Evolutionary conservation across 139 green algal species (phyloP), one percentile per base, ranked within the genome.

Genomic region (Chlamydomonas eustigma): DNA sequence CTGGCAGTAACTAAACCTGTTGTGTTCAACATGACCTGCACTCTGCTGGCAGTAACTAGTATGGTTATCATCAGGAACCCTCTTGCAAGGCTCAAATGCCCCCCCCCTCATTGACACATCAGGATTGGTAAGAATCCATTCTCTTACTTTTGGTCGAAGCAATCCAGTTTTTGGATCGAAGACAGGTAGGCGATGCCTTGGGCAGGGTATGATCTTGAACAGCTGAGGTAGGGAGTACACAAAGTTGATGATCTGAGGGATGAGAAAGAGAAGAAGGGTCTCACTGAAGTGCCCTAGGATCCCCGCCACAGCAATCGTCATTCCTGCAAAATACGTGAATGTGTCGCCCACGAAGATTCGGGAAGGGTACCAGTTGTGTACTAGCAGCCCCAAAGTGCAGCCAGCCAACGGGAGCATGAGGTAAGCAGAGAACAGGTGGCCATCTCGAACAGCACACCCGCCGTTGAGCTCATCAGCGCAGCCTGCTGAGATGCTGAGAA

Each of bases 251-350:
- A 97, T 76, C 80, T 97, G 91, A 1, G 95, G 95, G 1, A 97
- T 75, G 31, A 99, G 90, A 83, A 99, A 98, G 22, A 99, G 78
- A 66, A 99, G 88, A 67, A 99, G 85, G 32, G 92, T 99, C 83
- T 99, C 95, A 44, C 81, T 93, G 77, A 97, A 97, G 87, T 99
- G 96, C 18, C 96, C 96, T 36, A 99, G 85, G 66, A 98, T 98
- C 70, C 96, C 94, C 0, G 93, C 93, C 3, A 98, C 94, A 4
- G 92, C 95, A n/a, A 99, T 87, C 0, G 93, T 86, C 94, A 98
- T 99, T 76, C 96, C 96, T 0, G 94, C 94, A 92, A 99, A 99
- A 82, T 98, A 98, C n/a, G 96, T 99, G 88, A 94, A 99, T 0
- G 96, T 99, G 86, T 99, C 96, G 4, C 96, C 96, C 51, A 98